phyloP scores from a whole-genome alignment of 305 asterid genomes.

The Rubia peregrina region DNA sequence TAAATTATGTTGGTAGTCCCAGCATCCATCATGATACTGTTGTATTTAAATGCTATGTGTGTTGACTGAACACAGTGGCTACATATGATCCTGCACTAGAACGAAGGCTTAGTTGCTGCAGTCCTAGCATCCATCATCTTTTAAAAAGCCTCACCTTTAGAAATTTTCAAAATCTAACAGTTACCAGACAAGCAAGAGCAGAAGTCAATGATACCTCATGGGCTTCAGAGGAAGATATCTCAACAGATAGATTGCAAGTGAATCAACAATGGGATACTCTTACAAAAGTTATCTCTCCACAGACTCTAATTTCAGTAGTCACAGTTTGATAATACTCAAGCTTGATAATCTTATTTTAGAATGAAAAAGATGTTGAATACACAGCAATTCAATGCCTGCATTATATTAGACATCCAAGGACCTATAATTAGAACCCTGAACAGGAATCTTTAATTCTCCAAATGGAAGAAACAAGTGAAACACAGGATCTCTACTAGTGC shows the following conservation, averaged over 20 bases:
- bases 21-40: background rate
- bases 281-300: background rate
- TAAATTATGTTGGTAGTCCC: background rate
- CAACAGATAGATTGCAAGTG: background rate
- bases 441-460: background rate
- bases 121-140: background rate
- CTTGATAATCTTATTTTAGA: background rate
- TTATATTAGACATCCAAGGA: background rate
- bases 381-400: background rate
- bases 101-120: background rate
- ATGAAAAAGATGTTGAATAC: background rate
- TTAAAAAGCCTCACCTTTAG: background rate
- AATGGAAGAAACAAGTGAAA: background rate
- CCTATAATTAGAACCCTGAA: background rate
- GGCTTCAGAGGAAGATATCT: background rate
- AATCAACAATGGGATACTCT: background rate
- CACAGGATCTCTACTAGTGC: background rate
- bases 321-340: background rate
- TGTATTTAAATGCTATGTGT: background rate
- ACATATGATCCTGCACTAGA: background rate
- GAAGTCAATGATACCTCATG: background rate
- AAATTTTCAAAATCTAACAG: background rate
- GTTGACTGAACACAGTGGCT: background rate
- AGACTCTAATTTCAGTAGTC: background rate
- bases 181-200: background rate